Evolutionary conservation across 208 protist genomes (phyloP), one percentile per base, ranked within the genome.

Genomic region (Trypanosoma rangeli): DNA sequence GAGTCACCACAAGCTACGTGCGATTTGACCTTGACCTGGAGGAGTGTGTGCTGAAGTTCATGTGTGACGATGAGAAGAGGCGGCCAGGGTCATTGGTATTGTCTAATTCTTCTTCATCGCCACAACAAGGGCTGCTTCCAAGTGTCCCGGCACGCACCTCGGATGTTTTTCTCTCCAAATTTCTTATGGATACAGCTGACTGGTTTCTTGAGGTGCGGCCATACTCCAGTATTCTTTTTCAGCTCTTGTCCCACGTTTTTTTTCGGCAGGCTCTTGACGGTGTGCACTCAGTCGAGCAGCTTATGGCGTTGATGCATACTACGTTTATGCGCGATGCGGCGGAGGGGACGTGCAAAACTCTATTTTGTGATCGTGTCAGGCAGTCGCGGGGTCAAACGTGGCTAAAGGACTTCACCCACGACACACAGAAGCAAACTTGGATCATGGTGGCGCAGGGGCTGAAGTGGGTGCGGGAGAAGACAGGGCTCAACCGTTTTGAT

Each of bases 171-270:
- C 56, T 74, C 49, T 42, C 35, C 2, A 66, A 15, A 42, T 92
- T 92, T 68, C 83, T 89, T 31, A 67, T 63, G 60, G 83, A 85
- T 4, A 83, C 82, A 20, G 82, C 86, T n/a, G 77, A 84, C 53
- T 90, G 85, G 79, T 90, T 91, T 74, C 65, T 92, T 33, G 70
- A 77, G 20, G 80, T 92, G 24, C 82, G 86, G 1, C 83, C 79
- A 5, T 82, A 90, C 61, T 82, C 83, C 0, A 60, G 64, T 13
- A 74, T 90, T 46, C 82, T 94, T 31, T 83, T 80, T 62, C 75
- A 87, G 39, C 59, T 94, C 4, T 83, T 82, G 70, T 79, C 80
- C 16, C 88, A 89, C 72, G 78, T 78, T 22, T 83, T 90, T 15
- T 79, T 80, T 50, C 85, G 77, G 35, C 31, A 44, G 31, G 73